These are phyloP conservation scores for Jackrogersella multiformis DNA, from an alignment of 495 filamentous ascomycete species.

Conservation along the genomic window DNA sequence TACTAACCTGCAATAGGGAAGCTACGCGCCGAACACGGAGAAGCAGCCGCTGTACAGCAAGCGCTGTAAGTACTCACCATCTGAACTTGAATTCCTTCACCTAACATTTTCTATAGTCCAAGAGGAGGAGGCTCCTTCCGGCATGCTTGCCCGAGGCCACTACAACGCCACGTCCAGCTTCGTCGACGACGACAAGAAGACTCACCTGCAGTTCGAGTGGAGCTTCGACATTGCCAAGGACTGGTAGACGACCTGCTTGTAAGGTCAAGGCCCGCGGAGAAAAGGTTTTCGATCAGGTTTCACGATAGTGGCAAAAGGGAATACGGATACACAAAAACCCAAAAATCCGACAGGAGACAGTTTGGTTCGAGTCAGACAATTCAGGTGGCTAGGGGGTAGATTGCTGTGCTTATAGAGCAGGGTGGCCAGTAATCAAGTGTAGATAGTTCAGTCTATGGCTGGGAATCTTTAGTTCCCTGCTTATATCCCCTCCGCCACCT, in stretches of 20 bases:
- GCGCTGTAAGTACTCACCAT: slow-evolving; percentile 72
- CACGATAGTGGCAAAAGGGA: neutral
- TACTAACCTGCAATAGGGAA: slow-evolving; percentile 62
- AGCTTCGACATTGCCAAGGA: slow-evolving; percentile 93
- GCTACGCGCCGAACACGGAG: slow-evolving; percentile 87
- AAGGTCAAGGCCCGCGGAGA: neutral
- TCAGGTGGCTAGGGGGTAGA: neutral
- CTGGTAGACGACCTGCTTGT: slow-evolving; percentile 68
- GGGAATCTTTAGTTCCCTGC: slow-evolving; percentile 10
- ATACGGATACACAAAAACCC: neutral
- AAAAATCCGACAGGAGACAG: slow-evolving; percentile 1
- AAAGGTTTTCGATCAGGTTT: neutral
- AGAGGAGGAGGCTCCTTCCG: slow-evolving; percentile 86
- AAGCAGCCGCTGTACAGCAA: slow-evolving; percentile 86
- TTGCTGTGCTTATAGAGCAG: slow-evolving; percentile 8
- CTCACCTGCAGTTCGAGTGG: slow-evolving; percentile 91
- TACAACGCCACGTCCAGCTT: slow-evolving; percentile 89
- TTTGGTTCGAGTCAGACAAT: slow-evolving; percentile 4
- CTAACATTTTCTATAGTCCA: slow-evolving; percentile 67
- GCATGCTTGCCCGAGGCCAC: slow-evolving; percentile 84
- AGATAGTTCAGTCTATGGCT: slow-evolving; percentile 26
- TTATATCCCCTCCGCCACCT: slow-evolving; percentile 6
- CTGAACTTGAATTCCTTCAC: neutral
- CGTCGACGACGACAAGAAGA: slow-evolving; percentile 88
- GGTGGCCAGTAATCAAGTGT: slow-evolving; percentile 19